These are phyloP conservation scores for Cladorrhinum samala DNA, from an alignment of 495 filamentous ascomycete species.

Conservation along the genomic window DNA sequence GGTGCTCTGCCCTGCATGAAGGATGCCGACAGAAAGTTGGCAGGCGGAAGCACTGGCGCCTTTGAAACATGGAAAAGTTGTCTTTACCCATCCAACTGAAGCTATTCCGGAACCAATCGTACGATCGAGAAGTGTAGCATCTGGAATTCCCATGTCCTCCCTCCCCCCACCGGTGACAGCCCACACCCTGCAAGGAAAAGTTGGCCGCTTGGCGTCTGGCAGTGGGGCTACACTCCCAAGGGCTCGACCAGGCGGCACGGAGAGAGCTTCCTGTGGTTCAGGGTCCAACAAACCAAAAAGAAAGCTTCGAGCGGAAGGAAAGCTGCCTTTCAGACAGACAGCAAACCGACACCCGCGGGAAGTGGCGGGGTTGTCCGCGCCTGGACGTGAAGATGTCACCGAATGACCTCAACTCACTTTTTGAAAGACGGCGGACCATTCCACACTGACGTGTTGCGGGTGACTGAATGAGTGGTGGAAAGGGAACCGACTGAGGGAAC, in stretches of 20 bases:
- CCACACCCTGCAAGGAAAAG: not conserved
- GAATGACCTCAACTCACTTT: not conserved
- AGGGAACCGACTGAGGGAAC: too few species aligned
- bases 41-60: slow-evolving; percentile 9
- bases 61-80: slow-evolving; percentile 6
- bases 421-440: not conserved
- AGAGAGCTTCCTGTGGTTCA: not conserved
- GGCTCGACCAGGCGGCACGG: too few species aligned
- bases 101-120: slow-evolving; percentile 9
- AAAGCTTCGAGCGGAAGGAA: too few species aligned
- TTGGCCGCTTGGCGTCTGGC: not conserved
- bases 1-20: not conserved
- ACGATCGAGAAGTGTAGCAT: not conserved
- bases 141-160: slow-evolving; percentile 13
- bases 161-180: too few species aligned
- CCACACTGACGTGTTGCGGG: not conserved
- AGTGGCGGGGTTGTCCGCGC: too few species aligned
- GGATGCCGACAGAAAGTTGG: slow-evolving; percentile 15
- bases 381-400: not conserved
- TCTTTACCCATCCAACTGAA: slow-evolving; percentile 11
- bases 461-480: too few species aligned
- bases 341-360: too few species aligned
- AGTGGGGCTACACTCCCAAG: not conserved
- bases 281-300: not conserved
- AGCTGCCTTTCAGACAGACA: too few species aligned